Percentiles rank a stretch among this genome's conserved stretches.
Conservation (phyloP, 225 moss, liverwort and hornwort species). For the Bryoerythrophyllum caledonicum region DNA sequence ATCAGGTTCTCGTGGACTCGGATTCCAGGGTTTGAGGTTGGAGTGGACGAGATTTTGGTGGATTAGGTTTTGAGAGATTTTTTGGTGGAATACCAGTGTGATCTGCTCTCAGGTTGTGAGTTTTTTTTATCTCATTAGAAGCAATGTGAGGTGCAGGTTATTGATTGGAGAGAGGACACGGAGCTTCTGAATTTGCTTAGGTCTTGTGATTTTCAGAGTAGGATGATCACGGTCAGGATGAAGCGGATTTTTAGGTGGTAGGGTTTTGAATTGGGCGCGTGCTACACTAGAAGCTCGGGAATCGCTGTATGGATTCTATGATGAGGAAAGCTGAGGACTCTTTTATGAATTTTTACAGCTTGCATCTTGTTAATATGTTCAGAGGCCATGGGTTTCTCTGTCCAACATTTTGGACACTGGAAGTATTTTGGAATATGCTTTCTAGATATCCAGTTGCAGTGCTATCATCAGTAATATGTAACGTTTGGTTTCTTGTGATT, state of each 20-base stretch:
- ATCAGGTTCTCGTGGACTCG: slow-evolving; percentile 1
- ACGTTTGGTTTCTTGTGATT: neutral
- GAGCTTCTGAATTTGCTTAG: neutral
- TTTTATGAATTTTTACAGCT: neutral
- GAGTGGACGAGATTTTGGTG: slow-evolving; percentile 1
- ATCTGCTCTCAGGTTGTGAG: neutral
- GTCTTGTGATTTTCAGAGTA: neutral
- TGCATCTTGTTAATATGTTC: neutral
- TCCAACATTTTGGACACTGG: neutral
- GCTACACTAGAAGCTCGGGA: neutral
- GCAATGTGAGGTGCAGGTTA: slow-evolving; percentile 19
- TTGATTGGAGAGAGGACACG: neutral
- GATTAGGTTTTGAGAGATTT: neutral
- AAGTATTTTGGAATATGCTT: neutral
- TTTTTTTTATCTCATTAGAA: neutral
- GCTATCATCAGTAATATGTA: neutral
- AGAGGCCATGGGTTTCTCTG: neutral
- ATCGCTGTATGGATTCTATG: neutral
- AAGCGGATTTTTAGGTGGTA: neutral
- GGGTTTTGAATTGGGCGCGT: neutral
- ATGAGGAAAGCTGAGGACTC: neutral
- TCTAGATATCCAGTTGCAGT: neutral
- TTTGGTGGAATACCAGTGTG: neutral
- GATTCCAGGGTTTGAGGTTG: neutral
- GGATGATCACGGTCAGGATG: neutral